These are phyloP conservation scores for Oropetium thomaeum DNA, from an alignment of 176 grass and related monocot species.

Conservation along the genomic window DNA sequence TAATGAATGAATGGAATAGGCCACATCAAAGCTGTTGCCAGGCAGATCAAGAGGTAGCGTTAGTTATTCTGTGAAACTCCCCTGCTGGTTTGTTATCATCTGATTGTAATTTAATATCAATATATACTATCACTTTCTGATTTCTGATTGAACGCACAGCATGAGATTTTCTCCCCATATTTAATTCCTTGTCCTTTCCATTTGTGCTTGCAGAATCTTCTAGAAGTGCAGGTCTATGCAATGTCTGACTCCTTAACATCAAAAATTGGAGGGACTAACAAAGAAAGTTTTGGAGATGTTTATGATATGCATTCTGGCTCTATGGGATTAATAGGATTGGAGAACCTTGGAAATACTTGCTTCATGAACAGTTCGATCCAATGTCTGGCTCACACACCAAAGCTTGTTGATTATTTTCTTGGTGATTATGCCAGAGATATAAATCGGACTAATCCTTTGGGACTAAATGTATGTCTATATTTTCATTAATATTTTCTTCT, in stretches of 20 bases:
- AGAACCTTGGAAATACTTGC: slow-evolving; percentile 98
- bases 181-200: slow-evolving; percentile 26
- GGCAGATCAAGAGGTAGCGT: slow-evolving; percentile 83
- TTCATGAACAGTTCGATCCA: slow-evolving; percentile 99
- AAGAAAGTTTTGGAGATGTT: slow-evolving; percentile 39
- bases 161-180: slow-evolving; percentile 7
- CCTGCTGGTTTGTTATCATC: neutral
- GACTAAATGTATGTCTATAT: slow-evolving; percentile 74
- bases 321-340: slow-evolving; percentile 78
- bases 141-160: slow-evolving; percentile 16
- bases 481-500: neutral
- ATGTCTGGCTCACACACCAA: slow-evolving; percentile 88
- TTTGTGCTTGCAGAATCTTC: slow-evolving; percentile 64
- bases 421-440: slow-evolving; percentile 84
- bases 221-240: slow-evolving; percentile 88
- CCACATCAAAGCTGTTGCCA: slow-evolving; percentile 56
- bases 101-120: slow-evolving; percentile 2
- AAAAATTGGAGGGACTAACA: slow-evolving; percentile 49
- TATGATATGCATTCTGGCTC: slow-evolving; percentile 48
- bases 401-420: slow-evolving; percentile 88
- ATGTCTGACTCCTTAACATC: slow-evolving; percentile 64
- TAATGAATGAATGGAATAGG: slow-evolving; percentile 98
- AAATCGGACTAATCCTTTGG: slow-evolving; percentile 78
- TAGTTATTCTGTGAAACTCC: slow-evolving; percentile 3
- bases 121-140: slow-evolving; percentile 8